Base-by-base conservation (phyloP, 2,329 filamentous ascomycete species). In the Paraphaeosphaeria minitans region DNA sequence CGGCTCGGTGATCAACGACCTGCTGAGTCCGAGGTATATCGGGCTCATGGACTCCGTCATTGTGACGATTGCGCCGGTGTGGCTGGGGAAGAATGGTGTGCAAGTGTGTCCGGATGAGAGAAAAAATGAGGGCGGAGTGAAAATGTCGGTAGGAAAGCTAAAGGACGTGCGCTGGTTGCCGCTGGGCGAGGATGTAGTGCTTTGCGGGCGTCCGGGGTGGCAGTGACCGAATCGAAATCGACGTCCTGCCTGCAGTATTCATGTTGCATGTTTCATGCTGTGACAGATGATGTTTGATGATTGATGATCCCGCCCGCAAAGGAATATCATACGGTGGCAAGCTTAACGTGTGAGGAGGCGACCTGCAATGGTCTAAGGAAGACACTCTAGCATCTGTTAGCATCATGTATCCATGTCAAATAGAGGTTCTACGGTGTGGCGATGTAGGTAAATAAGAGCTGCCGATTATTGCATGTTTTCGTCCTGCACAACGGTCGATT, bases 31-130 rank as follows among this genome's bases (percentile, higher is more conserved):
- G 2, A 79, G 80, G 29, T 86, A 87, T 67, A 80, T 85, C 16
- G 67, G 74, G n/a, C 79, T 93, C 9, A 82, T 96, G 43, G 85
- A 92, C 71, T 89, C 89, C 2, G 88, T 97, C 50, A 90, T 98
- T 67, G 83, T 97, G 58, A 97, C 94, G 0, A 87, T 97, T 69
- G 93, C 94, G 3, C 94, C 94, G 9, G 92, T 88, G 0, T 98
- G 92, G 86, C 82, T 98, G n/a, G 94, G 94, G 1, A 83, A 85
- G 59, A 92, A 91, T 2, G 92, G 92, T 8, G 91, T 97, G 10
- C 83, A 87, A 12, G 91, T 97, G 2, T 89, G 87, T 48, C 94
- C 93, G 1, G 81, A 85, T 21, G 82, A 86, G 35, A 83, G 82
- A 42, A 68, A 75, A 2, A 82, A 83, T 56, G 75, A 78, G 2